Conservation (phyloP, 495 filamentous ascomycete genomes). For the Chlorociboria aeruginascens region DNA sequence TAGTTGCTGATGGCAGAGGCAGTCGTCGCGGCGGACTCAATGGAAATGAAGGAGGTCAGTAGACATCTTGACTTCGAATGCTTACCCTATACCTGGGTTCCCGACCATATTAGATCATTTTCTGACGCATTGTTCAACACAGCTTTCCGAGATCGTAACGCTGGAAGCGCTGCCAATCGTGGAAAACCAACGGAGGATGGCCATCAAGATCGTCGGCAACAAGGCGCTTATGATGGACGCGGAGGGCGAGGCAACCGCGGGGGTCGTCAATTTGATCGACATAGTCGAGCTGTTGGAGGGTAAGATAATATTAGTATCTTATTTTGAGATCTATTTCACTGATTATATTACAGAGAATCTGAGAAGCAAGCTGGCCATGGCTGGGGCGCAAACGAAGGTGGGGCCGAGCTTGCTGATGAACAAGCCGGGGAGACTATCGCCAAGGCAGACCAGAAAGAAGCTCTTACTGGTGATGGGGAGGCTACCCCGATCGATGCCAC, state of each 20-base stretch:
- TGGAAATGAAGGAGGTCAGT: slow-evolving; percentile 79
- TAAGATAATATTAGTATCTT: slow-evolving; percentile 28
- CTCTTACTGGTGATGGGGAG: slow-evolving; percentile 33
- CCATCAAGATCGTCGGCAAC: slow-evolving; percentile 25
- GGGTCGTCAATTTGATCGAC: slow-evolving; percentile 60
- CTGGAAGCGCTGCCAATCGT: slow-evolving; percentile 73
- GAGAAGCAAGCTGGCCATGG: slow-evolving; percentile 86
- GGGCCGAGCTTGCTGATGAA: slow-evolving; percentile 78
- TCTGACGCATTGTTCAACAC: slow-evolving; percentile 1
- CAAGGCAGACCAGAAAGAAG: slow-evolving; percentile 61
- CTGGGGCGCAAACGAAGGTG: slow-evolving; percentile 76
- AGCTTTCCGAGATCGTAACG: slow-evolving; percentile 89
- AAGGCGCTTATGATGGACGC: slow-evolving; percentile 43
- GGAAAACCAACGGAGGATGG: slow-evolving; percentile 66
- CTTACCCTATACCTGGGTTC: background rate
- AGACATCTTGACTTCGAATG: slow-evolving; percentile 8
- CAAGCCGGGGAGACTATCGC: slow-evolving; percentile 78
- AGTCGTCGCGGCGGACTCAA: slow-evolving; percentile 39
- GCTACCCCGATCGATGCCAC: slow-evolving; percentile 20
- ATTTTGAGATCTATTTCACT: background rate
- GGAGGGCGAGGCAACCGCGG: slow-evolving; percentile 42
- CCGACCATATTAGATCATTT: background rate
- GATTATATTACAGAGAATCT: slow-evolving; percentile 45
- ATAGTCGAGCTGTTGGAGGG: slow-evolving; percentile 62
- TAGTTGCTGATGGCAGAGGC: slow-evolving; percentile 32